These are phyloP conservation scores for Laburnicola sp. DNA, from an alignment of 2,329 filamentous ascomycete genomes.

Conservation along the genomic window DNA sequence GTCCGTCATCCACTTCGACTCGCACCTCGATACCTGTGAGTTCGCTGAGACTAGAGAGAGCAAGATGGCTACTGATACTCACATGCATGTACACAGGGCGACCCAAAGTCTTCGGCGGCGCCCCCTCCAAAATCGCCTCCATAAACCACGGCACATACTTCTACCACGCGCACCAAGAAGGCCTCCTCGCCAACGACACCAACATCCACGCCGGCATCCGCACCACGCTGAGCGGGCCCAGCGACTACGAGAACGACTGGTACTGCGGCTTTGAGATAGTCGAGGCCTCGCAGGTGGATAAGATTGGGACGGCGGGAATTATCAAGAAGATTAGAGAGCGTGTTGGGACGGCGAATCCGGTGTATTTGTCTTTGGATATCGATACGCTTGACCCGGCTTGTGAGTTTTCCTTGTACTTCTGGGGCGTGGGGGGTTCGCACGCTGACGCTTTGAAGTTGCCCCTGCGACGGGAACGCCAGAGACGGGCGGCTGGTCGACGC, in stretches of 20 bases:
- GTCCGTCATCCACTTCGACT: constrained; percentile 34
- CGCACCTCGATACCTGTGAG: constrained; percentile 33
- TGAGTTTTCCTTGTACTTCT: constrained; percentile 41
- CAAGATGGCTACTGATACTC: too few relatives aligned
- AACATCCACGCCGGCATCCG: constrained; percentile 5
- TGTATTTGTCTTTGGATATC: constrained; percentile 58
- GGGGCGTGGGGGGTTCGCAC: constrained; percentile 5
- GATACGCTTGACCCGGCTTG: constrained; percentile 58
- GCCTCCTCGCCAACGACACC: constrained; percentile 1
- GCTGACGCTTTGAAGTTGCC: constrained; percentile 43
- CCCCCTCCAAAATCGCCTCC: constrained; percentile 12
- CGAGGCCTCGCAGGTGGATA: constrained; percentile 47
- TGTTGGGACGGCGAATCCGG: constrained; percentile 50
- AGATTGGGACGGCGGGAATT: constrained; percentile 49
- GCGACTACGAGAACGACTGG: background rate
- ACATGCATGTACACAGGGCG: too few relatives aligned
- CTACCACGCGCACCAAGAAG: background rate
- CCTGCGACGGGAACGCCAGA: constrained; percentile 60
- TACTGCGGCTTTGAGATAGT: background rate
- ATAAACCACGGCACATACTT: constrained; percentile 4
- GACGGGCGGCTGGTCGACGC: constrained; percentile 60
- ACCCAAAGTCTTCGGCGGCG: background rate
- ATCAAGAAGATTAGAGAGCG: constrained; percentile 52
- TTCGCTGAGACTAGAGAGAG: too few relatives aligned
- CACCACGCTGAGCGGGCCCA: background rate